Percentiles rank a stretch among this genome's conserved stretches.
Evolutionary conservation across 2,329 filamentous ascomycete species (phyloP).

Genomic region (Talaromyces albobiverticillius): DNA sequence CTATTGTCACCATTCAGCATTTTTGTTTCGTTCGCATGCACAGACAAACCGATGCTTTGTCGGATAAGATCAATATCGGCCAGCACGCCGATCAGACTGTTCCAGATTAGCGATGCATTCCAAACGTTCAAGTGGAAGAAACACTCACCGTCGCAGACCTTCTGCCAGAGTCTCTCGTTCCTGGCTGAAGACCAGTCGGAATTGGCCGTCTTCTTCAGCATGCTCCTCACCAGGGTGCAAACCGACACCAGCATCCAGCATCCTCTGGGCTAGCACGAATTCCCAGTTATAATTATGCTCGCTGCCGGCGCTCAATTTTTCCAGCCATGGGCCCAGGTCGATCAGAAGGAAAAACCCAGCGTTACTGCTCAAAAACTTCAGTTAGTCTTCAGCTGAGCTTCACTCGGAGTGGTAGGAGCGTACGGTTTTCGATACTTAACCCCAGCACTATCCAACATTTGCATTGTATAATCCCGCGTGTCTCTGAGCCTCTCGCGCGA

Average conservation of each 20-base stretch:
- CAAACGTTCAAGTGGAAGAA: neutral
- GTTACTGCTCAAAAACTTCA: slow-evolving; percentile 26
- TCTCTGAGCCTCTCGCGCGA: slow-evolving; percentile 22
- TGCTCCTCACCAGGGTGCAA: slow-evolving; percentile 49
- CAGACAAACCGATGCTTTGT: neutral
- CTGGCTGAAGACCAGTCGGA: slow-evolving; percentile 51
- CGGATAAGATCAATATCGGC: neutral
- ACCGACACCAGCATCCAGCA: slow-evolving; percentile 50
- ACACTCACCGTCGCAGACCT: slow-evolving; percentile 23
- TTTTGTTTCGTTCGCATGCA: too few species aligned
- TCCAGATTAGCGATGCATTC: neutral
- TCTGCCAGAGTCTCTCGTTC: slow-evolving; percentile 33
- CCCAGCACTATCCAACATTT: slow-evolving; percentile 31
- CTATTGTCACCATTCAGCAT: too few species aligned
- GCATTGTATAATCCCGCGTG: slow-evolving; percentile 28
- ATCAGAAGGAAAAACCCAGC: slow-evolving; percentile 49
- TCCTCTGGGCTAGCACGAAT: slow-evolving; percentile 42
- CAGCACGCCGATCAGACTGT: neutral
- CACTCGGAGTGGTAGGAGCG: neutral
- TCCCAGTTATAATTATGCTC: slow-evolving; percentile 34
- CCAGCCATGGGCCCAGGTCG: slow-evolving; percentile 30
- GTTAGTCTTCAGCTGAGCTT: neutral
- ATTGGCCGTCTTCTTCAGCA: slow-evolving; percentile 50
- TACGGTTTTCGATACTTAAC: slow-evolving; percentile 32
- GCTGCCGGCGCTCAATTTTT: neutral